phyloP scores from a whole-genome alignment of 1,284 basidiomycete genomes.

The Tilletiaria anomala region DNA sequence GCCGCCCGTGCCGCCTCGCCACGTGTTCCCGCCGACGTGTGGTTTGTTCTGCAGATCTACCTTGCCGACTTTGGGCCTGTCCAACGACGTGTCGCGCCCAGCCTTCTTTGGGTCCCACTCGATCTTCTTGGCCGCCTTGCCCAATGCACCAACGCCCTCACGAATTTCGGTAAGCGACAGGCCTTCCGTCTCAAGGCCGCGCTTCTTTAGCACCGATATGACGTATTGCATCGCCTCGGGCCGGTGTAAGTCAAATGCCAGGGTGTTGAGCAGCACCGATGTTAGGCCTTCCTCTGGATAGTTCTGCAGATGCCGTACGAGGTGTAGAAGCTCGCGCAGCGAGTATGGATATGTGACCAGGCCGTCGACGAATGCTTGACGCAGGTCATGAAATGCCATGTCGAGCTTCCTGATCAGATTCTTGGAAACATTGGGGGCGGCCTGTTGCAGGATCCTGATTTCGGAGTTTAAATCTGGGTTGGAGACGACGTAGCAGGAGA shows the following conservation, averaged over 20 bases:
- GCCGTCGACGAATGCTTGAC: slow-evolving; percentile 36
- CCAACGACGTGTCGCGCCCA: slow-evolving; percentile 20
- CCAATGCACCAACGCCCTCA: slow-evolving; percentile 6
- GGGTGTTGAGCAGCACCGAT: slow-evolving; percentile 38
- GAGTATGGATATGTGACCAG: slow-evolving; percentile 39
- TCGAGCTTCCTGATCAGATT: slow-evolving; percentile 33
- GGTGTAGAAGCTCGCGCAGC: slow-evolving; percentile 39
- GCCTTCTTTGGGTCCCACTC: slow-evolving; percentile 19
- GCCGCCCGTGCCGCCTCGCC: slow-evolving; percentile 40
- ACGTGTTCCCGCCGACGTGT: slow-evolving; percentile 40
- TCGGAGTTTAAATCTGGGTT: slow-evolving; percentile 40
- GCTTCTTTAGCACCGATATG: slow-evolving; percentile 23
- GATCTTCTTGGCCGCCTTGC: slow-evolving; percentile 6
- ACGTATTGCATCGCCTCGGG: slow-evolving; percentile 39
- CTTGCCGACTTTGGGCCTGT: slow-evolving; percentile 39
- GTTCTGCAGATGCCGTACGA: slow-evolving; percentile 38
- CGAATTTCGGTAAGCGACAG: slow-evolving; percentile 25
- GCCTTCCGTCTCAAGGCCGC: slow-evolving; percentile 25
- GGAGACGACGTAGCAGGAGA: slow-evolving; percentile 34
- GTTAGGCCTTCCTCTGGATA: slow-evolving; percentile 38
- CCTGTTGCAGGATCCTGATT: slow-evolving; percentile 31
- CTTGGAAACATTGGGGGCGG: slow-evolving; percentile 29
- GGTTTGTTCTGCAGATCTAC: slow-evolving; percentile 31
- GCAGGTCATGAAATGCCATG: slow-evolving; percentile 38
- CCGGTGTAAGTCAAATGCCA: slow-evolving; percentile 39